These are phyloP conservation scores for Coemansia umbellata DNA, from an alignment of 192 early-diverging fungal genomes.

Conservation along the genomic window DNA sequence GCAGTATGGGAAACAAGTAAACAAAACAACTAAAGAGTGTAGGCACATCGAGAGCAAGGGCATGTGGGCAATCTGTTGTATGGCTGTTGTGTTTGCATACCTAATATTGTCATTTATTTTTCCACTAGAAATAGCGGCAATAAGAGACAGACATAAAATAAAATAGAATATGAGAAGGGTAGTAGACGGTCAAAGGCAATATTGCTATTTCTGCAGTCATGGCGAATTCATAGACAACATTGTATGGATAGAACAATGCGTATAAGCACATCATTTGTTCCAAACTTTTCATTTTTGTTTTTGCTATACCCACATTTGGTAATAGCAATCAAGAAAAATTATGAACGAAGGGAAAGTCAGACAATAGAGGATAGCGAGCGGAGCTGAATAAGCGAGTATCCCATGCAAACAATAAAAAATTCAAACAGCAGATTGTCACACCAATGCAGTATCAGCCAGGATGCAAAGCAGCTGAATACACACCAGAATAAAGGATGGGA, in stretches of 20 bases:
- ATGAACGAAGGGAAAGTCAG: background rate
- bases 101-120: too few relatives aligned
- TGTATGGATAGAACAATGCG: too few relatives aligned
- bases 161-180: background rate
- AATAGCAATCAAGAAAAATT: background rate
- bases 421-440: too few relatives aligned
- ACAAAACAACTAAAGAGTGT: background rate
- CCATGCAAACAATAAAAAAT: too few relatives aligned
- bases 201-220: background rate
- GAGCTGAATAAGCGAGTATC: constrained; percentile 5
- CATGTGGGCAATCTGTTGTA: background rate
- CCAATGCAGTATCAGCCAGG: too few relatives aligned
- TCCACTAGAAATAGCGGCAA: background rate
- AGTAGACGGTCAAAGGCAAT: too few relatives aligned
- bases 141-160: background rate
- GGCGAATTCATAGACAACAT: background rate
- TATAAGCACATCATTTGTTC: background rate
- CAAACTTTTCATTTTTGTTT: background rate
- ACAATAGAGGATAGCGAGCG: too few relatives aligned
- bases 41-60: background rate
- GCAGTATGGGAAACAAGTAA: constrained; percentile 1
- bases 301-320: constrained; percentile 1
- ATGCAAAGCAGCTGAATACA: too few relatives aligned
- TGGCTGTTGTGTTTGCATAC: too few relatives aligned
- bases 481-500: too few relatives aligned